phyloP scores from a whole-genome alignment of 1,139 yeast species.

The Suhomyces chickasaworum region DNA sequence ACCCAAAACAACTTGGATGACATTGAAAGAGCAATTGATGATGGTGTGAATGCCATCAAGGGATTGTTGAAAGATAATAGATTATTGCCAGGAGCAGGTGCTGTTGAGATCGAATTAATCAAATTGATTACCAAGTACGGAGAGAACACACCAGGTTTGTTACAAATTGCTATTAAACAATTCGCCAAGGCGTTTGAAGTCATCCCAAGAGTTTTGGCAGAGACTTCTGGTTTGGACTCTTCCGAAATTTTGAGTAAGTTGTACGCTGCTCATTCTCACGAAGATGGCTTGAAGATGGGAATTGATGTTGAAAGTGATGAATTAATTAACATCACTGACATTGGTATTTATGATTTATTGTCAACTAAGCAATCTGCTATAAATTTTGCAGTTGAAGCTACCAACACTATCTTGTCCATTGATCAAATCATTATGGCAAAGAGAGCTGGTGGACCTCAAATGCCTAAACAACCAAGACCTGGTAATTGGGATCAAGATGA shows the following conservation, averaged over 20 bases:
- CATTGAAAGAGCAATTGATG: conserved; percentile 95
- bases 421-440: conserved; percentile 94
- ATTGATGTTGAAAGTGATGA: conserved; percentile 29
- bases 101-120: conserved; percentile 89
- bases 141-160: conserved; percentile 88
- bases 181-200: conserved; percentile 95
- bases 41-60: conserved; percentile 91
- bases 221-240: conserved; percentile 90
- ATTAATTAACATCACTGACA: conserved; percentile 62
- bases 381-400: conserved; percentile 93
- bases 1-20: conserved; percentile 95
- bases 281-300: conserved; percentile 54
- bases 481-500: conserved; percentile 99
- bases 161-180: conserved; percentile 91
- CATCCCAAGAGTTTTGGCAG: conserved; percentile 89
- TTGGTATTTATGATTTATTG: conserved; percentile 76
- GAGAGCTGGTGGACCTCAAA: conserved; percentile 95
- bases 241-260: conserved; percentile 84
- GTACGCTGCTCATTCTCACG: conserved; percentile 76
- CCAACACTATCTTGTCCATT: conserved; percentile 83
- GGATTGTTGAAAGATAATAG: conserved; percentile 80
- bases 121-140: conserved; percentile 80
- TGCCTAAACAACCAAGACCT: conserved; percentile 85
- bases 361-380: conserved; percentile 85
- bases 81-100: conserved; percentile 95